A percentile compares a stretch with the other conserved stretches of the same genome.
Evolutionary conservation across 2,329 filamentous ascomycete species (phyloP).

Genomic region (Colletotrichum tanaceti): DNA sequence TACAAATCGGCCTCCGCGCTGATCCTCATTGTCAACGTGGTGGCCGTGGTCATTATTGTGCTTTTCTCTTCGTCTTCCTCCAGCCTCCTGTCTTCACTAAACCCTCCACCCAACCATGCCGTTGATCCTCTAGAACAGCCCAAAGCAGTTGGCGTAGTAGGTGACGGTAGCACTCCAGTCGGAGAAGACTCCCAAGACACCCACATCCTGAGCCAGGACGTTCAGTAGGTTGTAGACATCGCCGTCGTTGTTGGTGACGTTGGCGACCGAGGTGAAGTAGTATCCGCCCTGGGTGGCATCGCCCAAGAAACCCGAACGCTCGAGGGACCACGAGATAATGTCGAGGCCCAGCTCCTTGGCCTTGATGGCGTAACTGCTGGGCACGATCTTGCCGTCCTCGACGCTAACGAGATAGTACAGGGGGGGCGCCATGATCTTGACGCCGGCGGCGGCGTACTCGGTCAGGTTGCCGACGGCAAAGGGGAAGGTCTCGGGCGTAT

Average conservation of each 20-base stretch:
- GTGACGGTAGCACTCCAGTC: conserved; percentile 78
- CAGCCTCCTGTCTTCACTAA: too few relatives aligned
- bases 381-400: conserved; percentile 66
- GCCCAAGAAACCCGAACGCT: conserved; percentile 71
- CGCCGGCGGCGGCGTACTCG: conserved; percentile 65
- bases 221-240: conserved; percentile 75
- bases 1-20: not conserved
- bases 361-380: conserved; percentile 70
- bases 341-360: conserved; percentile 72
- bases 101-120: not conserved
- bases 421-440: conserved; percentile 72
- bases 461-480: conserved; percentile 68
- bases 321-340: conserved; percentile 76
- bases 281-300: conserved; percentile 61
- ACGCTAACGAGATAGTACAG: conserved; percentile 70
- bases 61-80: not conserved
- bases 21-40: conserved; percentile 5
- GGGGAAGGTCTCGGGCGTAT: conserved; percentile 61
- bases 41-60: conserved; percentile 1
- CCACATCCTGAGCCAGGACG: conserved; percentile 70
- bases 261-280: conserved; percentile 67
- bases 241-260: conserved; percentile 70
- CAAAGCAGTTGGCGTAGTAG: conserved; percentile 79
- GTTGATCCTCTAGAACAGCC: conserved; percentile 42
- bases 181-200: conserved; percentile 71